phyloP scores from a whole-genome alignment of 768 basidiomycete species.

The Mycena haematopus region DNA sequence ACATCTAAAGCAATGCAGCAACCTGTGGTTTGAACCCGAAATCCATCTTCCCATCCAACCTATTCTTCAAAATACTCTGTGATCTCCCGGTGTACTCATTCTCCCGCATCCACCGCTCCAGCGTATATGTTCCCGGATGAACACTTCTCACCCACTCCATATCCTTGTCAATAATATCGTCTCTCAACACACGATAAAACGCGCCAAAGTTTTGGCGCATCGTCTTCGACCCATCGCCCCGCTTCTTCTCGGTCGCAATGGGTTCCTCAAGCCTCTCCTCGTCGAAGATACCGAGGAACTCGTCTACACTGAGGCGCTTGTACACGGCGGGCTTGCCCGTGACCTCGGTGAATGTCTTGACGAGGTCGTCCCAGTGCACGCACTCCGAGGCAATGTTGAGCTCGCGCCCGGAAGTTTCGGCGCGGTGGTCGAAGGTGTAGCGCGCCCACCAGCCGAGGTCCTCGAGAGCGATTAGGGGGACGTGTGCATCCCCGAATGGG shows the following conservation, averaged over 20 bases:
- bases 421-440: constrained; percentile 44
- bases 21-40: not conserved
- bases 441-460: constrained; percentile 49
- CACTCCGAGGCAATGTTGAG: constrained; percentile 44
- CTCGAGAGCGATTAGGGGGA: constrained; percentile 44
- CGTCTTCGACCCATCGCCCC: constrained; percentile 23
- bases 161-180: constrained; percentile 40
- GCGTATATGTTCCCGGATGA: constrained; percentile 35
- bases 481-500: constrained; percentile 41
- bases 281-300: constrained; percentile 15
- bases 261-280: constrained; percentile 21
- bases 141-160: constrained; percentile 41
- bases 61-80: not conserved
- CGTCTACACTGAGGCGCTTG: constrained; percentile 6
- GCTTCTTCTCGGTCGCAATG: constrained; percentile 14
- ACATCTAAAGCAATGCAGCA: not conserved
- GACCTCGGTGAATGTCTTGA: constrained; percentile 31
- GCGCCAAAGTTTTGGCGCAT: constrained; percentile 37
- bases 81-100: not conserved
- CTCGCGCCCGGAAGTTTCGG: constrained; percentile 42
- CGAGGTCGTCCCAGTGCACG: constrained; percentile 45
- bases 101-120: constrained; percentile 43
- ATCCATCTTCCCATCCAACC: constrained; percentile 3
- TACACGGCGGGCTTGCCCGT: constrained; percentile 20
- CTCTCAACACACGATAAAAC: constrained; percentile 41